Conservation (phyloP, 2,329 filamentous ascomycete genomes). For the Fusarium lyarnte region DNA sequence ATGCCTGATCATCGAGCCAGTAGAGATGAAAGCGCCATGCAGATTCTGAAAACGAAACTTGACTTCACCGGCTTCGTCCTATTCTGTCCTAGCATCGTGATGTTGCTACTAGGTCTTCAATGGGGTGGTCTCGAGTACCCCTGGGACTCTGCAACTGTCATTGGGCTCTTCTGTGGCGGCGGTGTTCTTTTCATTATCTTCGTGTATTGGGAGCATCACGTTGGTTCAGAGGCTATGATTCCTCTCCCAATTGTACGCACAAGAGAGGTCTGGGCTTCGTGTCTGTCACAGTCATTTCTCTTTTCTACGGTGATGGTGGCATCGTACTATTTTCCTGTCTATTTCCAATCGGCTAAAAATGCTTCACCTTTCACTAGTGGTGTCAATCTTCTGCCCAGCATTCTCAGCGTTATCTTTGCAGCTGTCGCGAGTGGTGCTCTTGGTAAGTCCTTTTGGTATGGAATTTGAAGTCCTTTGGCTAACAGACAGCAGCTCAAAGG, state of each 20-base stretch:
- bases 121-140: constrained; percentile 59
- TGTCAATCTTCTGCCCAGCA: constrained; percentile 43
- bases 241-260: constrained; percentile 55
- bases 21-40: constrained; percentile 15
- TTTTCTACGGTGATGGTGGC: constrained; percentile 56
- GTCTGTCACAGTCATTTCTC: constrained; percentile 54
- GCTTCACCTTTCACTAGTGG: constrained; percentile 43
- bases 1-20: constrained; percentile 48
- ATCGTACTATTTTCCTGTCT: constrained; percentile 60
- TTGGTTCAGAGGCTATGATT: constrained; percentile 61
- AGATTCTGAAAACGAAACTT: constrained; percentile 46
- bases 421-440: constrained; percentile 38
- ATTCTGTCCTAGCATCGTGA: constrained; percentile 58
- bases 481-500: constrained; percentile 32
- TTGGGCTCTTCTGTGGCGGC: constrained; percentile 58
- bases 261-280: constrained; percentile 55
- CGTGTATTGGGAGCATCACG: constrained; percentile 54
- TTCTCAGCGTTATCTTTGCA: constrained; percentile 39
- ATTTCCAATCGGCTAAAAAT: constrained; percentile 60
- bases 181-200: constrained; percentile 54
- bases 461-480: not conserved
- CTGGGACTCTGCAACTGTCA: constrained; percentile 56
- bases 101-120: constrained; percentile 61
- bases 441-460: constrained; percentile 5
- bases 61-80: constrained; percentile 57